Evolutionary conservation across 305 asterid genomes (phyloP).

Genomic region (Stenogyne calaminthoides): DNA sequence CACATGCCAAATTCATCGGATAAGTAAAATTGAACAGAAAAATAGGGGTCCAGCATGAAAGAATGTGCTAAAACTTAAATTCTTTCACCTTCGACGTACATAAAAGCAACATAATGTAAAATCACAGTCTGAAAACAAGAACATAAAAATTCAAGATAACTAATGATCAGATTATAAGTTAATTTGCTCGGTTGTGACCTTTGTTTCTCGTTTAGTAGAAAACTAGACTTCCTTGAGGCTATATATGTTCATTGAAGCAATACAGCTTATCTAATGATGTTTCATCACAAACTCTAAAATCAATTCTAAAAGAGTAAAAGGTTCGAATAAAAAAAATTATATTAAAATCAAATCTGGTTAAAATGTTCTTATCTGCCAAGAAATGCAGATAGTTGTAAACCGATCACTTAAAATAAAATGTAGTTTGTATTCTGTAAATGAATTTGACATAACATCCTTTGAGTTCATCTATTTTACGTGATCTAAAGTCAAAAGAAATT

Average conservation of each 20-base stretch:
- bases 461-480: constrained; percentile 4
- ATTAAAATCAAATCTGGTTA: not conserved
- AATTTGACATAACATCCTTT: not conserved
- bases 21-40: not conserved
- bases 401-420: not conserved
- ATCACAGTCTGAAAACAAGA: not conserved
- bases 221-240: not conserved
- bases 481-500: not conserved
- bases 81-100: not conserved
- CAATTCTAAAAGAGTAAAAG: too few species aligned
- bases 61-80: not conserved
- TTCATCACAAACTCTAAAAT: not conserved
- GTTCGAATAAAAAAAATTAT: not conserved
- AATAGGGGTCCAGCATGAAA: not conserved
- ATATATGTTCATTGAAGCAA: not conserved
- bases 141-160: not conserved
- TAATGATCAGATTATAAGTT: not conserved
- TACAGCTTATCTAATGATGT: not conserved
- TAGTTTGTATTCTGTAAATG: not conserved
- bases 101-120: not conserved
- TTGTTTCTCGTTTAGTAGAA: not conserved
- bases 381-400: constrained; percentile 1
- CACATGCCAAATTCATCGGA: constrained; percentile 11
- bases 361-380: constrained; percentile 1
- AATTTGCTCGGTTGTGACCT: not conserved